Conservation (phyloP, 768 basidiomycete genomes). For the Mycena belliarum region DNA sequence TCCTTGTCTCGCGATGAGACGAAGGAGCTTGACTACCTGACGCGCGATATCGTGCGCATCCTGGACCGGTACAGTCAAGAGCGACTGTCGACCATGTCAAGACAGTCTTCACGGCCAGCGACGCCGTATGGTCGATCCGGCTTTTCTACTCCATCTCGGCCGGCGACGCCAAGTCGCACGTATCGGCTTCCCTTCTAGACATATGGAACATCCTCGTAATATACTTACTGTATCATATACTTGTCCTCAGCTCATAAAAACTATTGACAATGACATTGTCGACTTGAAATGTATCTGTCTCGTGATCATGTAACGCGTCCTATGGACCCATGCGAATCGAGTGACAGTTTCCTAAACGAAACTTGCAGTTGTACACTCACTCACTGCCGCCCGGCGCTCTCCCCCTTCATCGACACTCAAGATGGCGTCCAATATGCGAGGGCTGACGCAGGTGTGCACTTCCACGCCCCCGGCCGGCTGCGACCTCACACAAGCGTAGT, state of each 20-base stretch:
- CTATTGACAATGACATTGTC: no score
- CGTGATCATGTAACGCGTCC: neutral
- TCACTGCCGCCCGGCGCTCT: neutral
- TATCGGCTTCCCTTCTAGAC: conserved; percentile 16
- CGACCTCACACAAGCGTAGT: conserved; percentile 46
- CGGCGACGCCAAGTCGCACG: conserved; percentile 60
- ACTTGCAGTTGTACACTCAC: neutral
- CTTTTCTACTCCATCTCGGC: conserved; percentile 66
- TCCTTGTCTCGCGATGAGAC: conserved; percentile 70
- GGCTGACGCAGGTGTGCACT: conserved; percentile 81
- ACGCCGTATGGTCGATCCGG: conserved; percentile 71
- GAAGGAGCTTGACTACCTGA: conserved; percentile 73
- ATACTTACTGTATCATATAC: conserved; percentile 19
- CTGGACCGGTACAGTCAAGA: conserved; percentile 74
- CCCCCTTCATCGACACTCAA: conserved; percentile 14
- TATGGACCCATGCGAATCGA: neutral
- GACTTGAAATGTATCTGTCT: no score
- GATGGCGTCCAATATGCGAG: conserved; percentile 92
- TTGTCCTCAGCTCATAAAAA: conserved; percentile 5
- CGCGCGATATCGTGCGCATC: conserved; percentile 71
- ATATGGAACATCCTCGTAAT: conserved; percentile 3
- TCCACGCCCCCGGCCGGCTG: neutral
- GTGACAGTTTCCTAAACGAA: neutral
- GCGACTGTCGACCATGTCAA: conserved; percentile 55
- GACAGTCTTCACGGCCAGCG: conserved; percentile 62